Percentiles rank a stretch among this genome's conserved stretches.
Evolutionary conservation across 257 asterid species (phyloP).

Genomic region (Misopates orontium): DNA sequence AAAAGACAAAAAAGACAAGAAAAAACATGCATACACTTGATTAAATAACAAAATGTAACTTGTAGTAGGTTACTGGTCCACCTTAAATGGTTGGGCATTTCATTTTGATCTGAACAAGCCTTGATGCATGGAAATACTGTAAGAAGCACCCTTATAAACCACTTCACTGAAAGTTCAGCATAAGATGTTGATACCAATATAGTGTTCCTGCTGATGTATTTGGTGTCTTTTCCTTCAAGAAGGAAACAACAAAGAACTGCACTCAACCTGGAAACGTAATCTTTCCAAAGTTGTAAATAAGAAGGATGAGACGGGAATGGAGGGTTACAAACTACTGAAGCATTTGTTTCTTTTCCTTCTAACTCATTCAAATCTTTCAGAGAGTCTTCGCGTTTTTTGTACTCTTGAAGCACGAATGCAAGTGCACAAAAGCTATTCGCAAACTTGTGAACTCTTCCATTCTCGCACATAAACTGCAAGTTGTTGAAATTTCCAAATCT

Average conservation of each 20-base stretch:
- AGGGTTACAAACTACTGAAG: slow-evolving; percentile 38
- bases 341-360: slow-evolving; percentile 37
- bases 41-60: slow-evolving; percentile 25
- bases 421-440: slow-evolving; percentile 98
- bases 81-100: slow-evolving; percentile 88
- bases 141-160: slow-evolving; percentile 88
- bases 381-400: slow-evolving; percentile 37
- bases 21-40: slow-evolving; percentile 27
- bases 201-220: slow-evolving; percentile 47
- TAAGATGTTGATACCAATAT: slow-evolving; percentile 67
- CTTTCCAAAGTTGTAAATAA: slow-evolving; percentile 59
- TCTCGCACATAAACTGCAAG: slow-evolving; percentile 94
- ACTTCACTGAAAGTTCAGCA: slow-evolving; percentile 87
- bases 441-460: slow-evolving; percentile 93
- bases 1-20: slow-evolving; percentile 24
- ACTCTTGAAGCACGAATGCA: slow-evolving; percentile 85
- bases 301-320: slow-evolving; percentile 36
- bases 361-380: slow-evolving; percentile 38
- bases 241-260: slow-evolving; percentile 72
- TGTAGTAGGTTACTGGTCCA: slow-evolving; percentile 33
- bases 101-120: slow-evolving; percentile 82
- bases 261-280: slow-evolving; percentile 72
- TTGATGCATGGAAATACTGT: slow-evolving; percentile 88
- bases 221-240: slow-evolving; percentile 60
- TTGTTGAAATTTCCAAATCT: slow-evolving; percentile 95